Evolutionary conservation across 306 rosid species (phyloP).

Genomic region (Chamaecrista fasciculata): DNA sequence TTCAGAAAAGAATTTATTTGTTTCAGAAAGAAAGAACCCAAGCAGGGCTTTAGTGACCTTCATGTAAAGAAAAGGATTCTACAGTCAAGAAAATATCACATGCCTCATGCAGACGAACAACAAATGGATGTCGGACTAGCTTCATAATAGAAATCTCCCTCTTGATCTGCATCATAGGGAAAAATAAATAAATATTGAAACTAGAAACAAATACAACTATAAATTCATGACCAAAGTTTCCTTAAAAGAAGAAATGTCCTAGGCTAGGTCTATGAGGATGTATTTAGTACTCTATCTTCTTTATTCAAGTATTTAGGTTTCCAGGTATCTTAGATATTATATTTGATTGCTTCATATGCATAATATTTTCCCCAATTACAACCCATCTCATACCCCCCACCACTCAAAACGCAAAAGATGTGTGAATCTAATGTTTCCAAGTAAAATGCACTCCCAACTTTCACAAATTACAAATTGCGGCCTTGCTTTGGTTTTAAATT

Average conservation of each 20-base stretch:
- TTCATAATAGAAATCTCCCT: constrained; percentile 90
- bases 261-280: background rate
- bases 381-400: background rate
- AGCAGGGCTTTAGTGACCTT: background rate
- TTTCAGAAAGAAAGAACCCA: constrained; percentile 5
- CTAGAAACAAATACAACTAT: constrained; percentile 2
- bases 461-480: background rate
- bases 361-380: background rate
- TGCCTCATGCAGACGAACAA: constrained; percentile 86
- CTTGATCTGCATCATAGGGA: constrained; percentile 60
- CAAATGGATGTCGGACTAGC: constrained; percentile 85
- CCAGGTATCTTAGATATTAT: background rate
- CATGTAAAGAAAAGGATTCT: constrained; percentile 3
- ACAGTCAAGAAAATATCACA: constrained; percentile 22
- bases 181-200: background rate
- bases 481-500: background rate
- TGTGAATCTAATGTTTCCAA: background rate
- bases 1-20: background rate
- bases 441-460: background rate
- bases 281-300: background rate
- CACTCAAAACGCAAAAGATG: no score
- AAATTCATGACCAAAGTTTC: constrained; percentile 14
- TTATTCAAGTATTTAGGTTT: background rate
- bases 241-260: constrained; percentile 9
- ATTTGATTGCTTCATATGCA: background rate